Evolutionary conservation across 257 asterid species (phyloP).

Genomic region (Buddleja alternifolia): DNA sequence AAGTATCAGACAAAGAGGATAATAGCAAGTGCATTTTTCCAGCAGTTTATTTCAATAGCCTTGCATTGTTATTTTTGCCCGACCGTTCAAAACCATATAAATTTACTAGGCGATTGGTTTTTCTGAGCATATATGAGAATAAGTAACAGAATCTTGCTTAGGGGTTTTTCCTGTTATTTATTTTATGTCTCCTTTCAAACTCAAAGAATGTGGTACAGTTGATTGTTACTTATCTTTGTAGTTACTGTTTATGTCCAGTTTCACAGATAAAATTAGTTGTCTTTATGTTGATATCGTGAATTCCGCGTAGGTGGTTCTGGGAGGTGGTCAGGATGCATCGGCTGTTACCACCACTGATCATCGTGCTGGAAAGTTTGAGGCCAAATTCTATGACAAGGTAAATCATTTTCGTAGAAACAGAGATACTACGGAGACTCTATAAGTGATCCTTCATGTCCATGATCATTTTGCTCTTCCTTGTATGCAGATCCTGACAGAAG

Average conservation of each 20-base stretch:
- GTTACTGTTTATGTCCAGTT: background rate
- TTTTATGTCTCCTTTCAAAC: background rate
- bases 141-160: background rate
- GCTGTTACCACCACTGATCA: constrained; percentile 86
- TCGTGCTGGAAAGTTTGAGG: constrained; percentile 95
- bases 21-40: background rate
- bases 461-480: constrained; percentile 23
- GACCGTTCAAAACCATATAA: background rate
- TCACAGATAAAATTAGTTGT: background rate
- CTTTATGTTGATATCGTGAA: constrained; percentile 15
- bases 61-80: background rate
- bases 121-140: background rate
- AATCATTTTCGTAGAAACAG: too few species aligned
- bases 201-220: background rate
- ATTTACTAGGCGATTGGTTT: background rate
- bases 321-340: constrained; percentile 98
- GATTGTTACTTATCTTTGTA: background rate
- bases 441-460: constrained; percentile 13
- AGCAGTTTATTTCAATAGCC: background rate
- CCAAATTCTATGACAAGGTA: constrained; percentile 94
- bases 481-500: constrained; percentile 75
- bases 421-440: background rate
- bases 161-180: background rate
- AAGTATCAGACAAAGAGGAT: constrained; percentile 32
- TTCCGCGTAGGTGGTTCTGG: constrained; percentile 72